Conservation (phyloP, 768 basidiomycete species). For the Suillus subaureus region DNA sequence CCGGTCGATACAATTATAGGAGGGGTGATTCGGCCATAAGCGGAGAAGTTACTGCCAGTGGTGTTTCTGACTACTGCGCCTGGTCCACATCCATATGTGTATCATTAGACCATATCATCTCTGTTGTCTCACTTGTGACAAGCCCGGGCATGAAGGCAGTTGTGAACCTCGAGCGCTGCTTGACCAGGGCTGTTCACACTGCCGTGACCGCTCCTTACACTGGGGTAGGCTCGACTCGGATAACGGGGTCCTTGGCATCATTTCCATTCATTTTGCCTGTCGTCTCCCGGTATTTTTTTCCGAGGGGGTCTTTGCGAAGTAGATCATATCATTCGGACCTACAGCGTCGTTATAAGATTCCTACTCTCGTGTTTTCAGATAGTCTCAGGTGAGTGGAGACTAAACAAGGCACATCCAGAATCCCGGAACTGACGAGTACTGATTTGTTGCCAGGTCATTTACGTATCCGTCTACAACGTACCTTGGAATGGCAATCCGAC, state of each 20-base stretch:
- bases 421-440: not conserved
- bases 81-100: not conserved
- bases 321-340: not conserved
- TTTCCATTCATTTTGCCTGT: not conserved
- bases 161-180: not conserved
- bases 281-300: not conserved
- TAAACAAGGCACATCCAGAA: conserved; percentile 9
- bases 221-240: not conserved
- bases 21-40: not conserved
- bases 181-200: conserved; percentile 3
- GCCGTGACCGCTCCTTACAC: not conserved
- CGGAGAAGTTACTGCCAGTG: not conserved
- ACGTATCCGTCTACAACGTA: conserved; percentile 1
- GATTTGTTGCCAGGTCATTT: conserved; percentile 21
- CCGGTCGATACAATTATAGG: not conserved
- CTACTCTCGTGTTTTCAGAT: not conserved
- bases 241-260: conserved; percentile 6
- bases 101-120: not conserved
- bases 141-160: not conserved
- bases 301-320: not conserved
- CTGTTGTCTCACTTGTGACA: conserved; percentile 1
- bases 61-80: not conserved
- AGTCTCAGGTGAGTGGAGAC: conserved; percentile 2
- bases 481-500: conserved; percentile 25
- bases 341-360: not conserved